Evolutionary conservation across 441 rosid species (phyloP), one percentile per base, ranked within the genome.

Genomic region (Geranium incanum): DNA sequence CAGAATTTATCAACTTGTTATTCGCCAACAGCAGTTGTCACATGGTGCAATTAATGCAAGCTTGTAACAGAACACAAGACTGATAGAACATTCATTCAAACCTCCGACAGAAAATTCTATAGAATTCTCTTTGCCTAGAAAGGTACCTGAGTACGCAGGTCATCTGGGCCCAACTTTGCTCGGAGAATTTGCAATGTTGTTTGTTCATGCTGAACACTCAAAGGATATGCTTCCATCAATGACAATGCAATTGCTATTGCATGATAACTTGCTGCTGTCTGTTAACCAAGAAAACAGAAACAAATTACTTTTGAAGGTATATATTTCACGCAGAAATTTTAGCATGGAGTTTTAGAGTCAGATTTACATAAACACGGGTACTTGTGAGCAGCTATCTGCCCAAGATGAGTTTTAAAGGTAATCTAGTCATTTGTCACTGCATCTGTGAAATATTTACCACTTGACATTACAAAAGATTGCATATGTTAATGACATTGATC

Each of bases 201-300:
- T 83, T 89, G 92, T 75, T 89, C 95, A 68, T 87, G 95, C 79
- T 89, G 95, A 80, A 89, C 95, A 66, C 95, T 89, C 71, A 89
- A 81, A 75, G 90, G 78, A 79, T 84, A 87, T 23, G 88, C 92
- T 66, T 87, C 92, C 95, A 89, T 87, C 75, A 87, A 73, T 71
- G 95, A 89, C 28, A 89, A 87, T 66, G 95, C 95, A 83, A 89
- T 89, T 66, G 95, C 95, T 75, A 89, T 89, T 81, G 95, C 95
- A 77, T 89, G 95, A 81, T 89, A 89, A 74, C 95, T 89, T 64
- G 92, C 90, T 76, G 92, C 95, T 77, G 95, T 89, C 95, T 89
- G 84, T 50, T 69, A 60, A 67, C 16, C 57, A 50, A 50, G 16
- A 50, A 50, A 1, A 13, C 57, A 50, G 5, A 50, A 50, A 50